phyloP scores from a whole-genome alignment of 768 basidiomycete species.

The Tylopilus sp. region DNA sequence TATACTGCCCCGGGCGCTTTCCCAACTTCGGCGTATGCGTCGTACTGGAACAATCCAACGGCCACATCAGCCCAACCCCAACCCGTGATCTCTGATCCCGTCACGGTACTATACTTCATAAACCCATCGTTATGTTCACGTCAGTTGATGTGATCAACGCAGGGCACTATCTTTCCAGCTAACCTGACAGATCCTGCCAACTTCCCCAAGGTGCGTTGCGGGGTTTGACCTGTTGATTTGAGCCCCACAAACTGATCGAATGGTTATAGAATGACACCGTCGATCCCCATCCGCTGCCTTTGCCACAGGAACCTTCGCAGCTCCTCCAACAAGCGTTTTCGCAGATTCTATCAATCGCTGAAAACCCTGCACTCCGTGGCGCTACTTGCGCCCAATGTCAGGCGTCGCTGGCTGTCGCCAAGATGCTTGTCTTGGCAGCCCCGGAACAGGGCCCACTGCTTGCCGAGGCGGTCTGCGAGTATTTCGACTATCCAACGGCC shows the following conservation, averaged over 20 bases:
- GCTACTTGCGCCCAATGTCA: constrained; percentile 40
- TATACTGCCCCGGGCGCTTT: too few species aligned
- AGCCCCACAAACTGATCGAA: neutral
- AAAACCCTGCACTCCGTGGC: constrained; percentile 35
- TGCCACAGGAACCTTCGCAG: constrained; percentile 29
- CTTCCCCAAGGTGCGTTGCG: constrained; percentile 43
- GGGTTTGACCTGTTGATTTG: neutral
- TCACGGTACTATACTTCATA: too few species aligned
- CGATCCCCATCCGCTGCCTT: constrained; percentile 45
- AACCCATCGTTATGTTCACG: too few species aligned
- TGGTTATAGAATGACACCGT: constrained; percentile 38
- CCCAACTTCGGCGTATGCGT: too few species aligned
- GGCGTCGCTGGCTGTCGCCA: constrained; percentile 37
- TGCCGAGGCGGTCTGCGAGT: too few species aligned
- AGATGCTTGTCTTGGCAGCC: constrained; percentile 42
- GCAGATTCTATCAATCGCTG: constrained; percentile 38
- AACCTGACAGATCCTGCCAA: constrained; percentile 58
- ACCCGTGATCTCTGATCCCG: too few species aligned
- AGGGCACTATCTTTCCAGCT: constrained; percentile 57
- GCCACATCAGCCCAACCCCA: too few species aligned
- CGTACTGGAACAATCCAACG: too few species aligned
- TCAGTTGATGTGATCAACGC: neutral
- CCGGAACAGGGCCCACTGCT: constrained; percentile 33
- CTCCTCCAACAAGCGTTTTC: constrained; percentile 38
- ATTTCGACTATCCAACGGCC: too few species aligned